Evolutionary conservation across 352 stramenopile genomes (phyloP).

Genomic region (Phytophthora foliorum): DNA sequence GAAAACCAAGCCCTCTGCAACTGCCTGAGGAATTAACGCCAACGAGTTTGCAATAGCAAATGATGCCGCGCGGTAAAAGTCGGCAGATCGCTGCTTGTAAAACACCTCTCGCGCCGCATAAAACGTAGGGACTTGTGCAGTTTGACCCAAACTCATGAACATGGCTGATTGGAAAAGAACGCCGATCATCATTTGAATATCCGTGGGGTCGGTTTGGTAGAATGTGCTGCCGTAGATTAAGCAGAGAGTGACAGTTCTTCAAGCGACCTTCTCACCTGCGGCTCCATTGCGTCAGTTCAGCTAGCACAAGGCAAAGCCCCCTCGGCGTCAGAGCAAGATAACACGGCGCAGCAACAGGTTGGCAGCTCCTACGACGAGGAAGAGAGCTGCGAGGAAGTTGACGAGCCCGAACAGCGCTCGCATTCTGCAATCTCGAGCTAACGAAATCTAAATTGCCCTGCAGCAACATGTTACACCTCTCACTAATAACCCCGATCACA

Average conservation of each 20-base stretch:
- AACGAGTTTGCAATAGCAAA: slow-evolving; percentile 65
- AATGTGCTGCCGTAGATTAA: slow-evolving; percentile 59
- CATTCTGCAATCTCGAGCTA: neutral
- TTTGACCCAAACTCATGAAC: slow-evolving; percentile 81
- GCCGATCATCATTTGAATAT: slow-evolving; percentile 66
- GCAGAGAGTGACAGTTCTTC: neutral
- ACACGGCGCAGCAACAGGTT: neutral
- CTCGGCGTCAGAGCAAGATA: neutral
- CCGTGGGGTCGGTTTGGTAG: slow-evolving; percentile 52
- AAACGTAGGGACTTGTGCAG: slow-evolving; percentile 79
- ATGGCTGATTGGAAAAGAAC: slow-evolving; percentile 85
- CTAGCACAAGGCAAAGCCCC: neutral
- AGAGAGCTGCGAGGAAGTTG: neutral
- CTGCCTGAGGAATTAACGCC: slow-evolving; percentile 38
- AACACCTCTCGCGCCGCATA: slow-evolving; percentile 72
- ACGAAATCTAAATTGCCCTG: neutral
- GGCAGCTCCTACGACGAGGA: too few relatives aligned
- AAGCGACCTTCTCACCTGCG: too few relatives aligned
- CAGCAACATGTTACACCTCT: neutral
- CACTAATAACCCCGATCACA: slow-evolving; percentile 9
- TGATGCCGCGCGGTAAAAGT: slow-evolving; percentile 80
- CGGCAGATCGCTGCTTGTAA: slow-evolving; percentile 83
- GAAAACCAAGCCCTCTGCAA: slow-evolving; percentile 74
- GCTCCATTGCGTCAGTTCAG: too few relatives aligned
- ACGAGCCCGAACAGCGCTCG: neutral